Base-by-base conservation (phyloP, 495 filamentous ascomycete genomes). In the Talaromyces stipitatus region DNA sequence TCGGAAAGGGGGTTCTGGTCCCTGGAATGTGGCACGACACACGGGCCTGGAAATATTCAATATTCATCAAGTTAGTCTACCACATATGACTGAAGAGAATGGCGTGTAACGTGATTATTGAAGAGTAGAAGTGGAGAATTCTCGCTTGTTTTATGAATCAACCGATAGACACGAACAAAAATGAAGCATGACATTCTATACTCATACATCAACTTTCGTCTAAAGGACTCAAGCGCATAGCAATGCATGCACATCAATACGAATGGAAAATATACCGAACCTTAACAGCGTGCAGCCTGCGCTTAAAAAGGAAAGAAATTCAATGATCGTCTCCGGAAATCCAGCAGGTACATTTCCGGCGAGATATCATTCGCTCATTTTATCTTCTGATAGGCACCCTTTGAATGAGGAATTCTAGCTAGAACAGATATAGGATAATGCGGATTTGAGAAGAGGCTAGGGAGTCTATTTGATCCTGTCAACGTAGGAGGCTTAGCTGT, bases 21-120 rank as follows among this genome's bases (percentile, higher is more conserved):
- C 45, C 45, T 48, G 45, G 45, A 48, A 48, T 48, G 45, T 48
- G 45, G 45, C 45, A 33, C 30, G 30, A 33, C 30, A 48, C 22
- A 48, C 22, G 24, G 45, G 45, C 14, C 7, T 48, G 20, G 20
- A 48, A 9, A 0, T 48, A 48, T 48, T 48, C 10, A 18, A 48
- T 26, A 48, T 48, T 26, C 22, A 24, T 24, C n/a, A n/a, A n/a
- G n/a, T n/a, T n/a, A n/a, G n/a, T n/a, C n/a, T n/a, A n/a, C n/a
- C n/a, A n/a, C n/a, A n/a, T n/a, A n/a, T n/a, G n/a, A n/a, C 24
- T 48, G 10, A 20, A 7, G 12, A 48, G 45, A 2, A 48, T 48
- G 9, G 7, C 5, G 22, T 48, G 22, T 20, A 6, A 26, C 45
- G 3, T 26, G 45, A 26, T 12, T 12, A 48, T n/a, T 2, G 24